Percentiles rank a stretch among this genome's conserved stretches.
Conservation (phyloP, 768 basidiomycete species). For the Lentinula boryana region DNA sequence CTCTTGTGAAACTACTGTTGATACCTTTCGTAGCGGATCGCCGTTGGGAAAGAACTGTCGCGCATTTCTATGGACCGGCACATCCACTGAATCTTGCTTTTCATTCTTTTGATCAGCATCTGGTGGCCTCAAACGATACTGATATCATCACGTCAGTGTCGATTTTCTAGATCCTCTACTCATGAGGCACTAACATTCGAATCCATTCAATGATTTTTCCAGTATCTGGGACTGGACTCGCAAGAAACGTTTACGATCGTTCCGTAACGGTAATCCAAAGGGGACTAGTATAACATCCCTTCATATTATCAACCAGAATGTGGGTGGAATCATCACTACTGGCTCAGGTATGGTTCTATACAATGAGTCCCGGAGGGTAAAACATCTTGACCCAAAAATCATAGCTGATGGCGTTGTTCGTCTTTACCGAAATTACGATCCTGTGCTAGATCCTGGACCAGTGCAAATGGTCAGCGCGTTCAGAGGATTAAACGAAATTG, state of each 20-base stretch:
- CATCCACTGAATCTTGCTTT: slow-evolving; percentile 76
- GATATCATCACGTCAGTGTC: slow-evolving; percentile 74
- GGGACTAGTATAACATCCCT: slow-evolving; percentile 84
- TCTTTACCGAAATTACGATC: slow-evolving; percentile 89
- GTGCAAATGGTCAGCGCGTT: slow-evolving; percentile 94
- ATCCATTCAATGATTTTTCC: background rate
- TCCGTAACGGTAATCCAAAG: slow-evolving; percentile 82
- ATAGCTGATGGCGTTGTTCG: slow-evolving; percentile 90
- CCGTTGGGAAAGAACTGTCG: slow-evolving; percentile 70
- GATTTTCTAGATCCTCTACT: background rate
- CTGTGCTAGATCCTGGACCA: slow-evolving; percentile 58
- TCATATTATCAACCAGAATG: slow-evolving; percentile 93
- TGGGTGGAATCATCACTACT: slow-evolving; percentile 83
- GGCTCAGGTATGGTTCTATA: slow-evolving; percentile 57
- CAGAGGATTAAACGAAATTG: slow-evolving; percentile 76
- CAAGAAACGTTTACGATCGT: slow-evolving; percentile 69
- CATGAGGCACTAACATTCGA: background rate
- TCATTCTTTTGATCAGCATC: slow-evolving; percentile 88
- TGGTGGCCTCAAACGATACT: slow-evolving; percentile 78
- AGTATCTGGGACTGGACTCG: slow-evolving; percentile 96
- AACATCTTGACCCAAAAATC: background rate
- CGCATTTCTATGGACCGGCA: slow-evolving; percentile 52
- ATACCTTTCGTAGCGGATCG: slow-evolving; percentile 40
- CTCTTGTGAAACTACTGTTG: background rate
- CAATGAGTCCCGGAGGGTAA: background rate